These are phyloP conservation scores for Sanguinoderma infundibulare DNA, from an alignment of 1,284 basidiomycete species.

Conservation along the genomic window DNA sequence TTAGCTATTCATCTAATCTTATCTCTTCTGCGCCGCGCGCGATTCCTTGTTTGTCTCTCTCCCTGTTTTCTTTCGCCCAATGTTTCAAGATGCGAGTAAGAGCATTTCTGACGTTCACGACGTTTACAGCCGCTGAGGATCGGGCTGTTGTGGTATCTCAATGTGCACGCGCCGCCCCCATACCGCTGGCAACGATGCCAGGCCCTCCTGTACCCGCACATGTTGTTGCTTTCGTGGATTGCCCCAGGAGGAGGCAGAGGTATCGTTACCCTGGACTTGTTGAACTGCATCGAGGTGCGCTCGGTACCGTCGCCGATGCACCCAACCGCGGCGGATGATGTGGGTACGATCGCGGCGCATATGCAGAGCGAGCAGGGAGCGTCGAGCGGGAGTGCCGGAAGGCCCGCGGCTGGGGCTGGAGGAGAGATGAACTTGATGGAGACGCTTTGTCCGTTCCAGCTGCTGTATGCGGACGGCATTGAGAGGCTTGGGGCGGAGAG, in stretches of 20 bases:
- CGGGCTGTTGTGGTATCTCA: conserved; percentile 87
- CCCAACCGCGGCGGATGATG: conserved; percentile 77
- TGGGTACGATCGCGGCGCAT: conserved; percentile 81
- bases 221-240: conserved; percentile 83
- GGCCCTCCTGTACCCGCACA: conserved; percentile 80
- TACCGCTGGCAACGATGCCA: conserved; percentile 87
- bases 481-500: conserved; percentile 86
- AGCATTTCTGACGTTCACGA: conserved; percentile 18
- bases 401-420: too few species aligned
- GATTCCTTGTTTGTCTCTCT: conserved; percentile 1
- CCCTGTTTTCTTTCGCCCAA: conserved; percentile 25
- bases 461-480: conserved; percentile 86
- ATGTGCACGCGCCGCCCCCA: conserved; percentile 80
- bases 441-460: conserved; percentile 83
- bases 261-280: conserved; percentile 80
- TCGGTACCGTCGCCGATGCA: conserved; percentile 80
- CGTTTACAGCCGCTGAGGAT: conserved; percentile 74
- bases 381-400: conserved; percentile 45
- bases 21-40: conserved; percentile 16
- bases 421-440: conserved; percentile 53
- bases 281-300: conserved; percentile 83
- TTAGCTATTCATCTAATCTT: conserved; percentile 11
- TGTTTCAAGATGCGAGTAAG: conserved; percentile 14
- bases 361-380: conserved; percentile 57
- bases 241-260: conserved; percentile 78